Evolutionary conservation across 108 stramenopile species (phyloP).

Genomic region (Cyclotella baltica): DNA sequence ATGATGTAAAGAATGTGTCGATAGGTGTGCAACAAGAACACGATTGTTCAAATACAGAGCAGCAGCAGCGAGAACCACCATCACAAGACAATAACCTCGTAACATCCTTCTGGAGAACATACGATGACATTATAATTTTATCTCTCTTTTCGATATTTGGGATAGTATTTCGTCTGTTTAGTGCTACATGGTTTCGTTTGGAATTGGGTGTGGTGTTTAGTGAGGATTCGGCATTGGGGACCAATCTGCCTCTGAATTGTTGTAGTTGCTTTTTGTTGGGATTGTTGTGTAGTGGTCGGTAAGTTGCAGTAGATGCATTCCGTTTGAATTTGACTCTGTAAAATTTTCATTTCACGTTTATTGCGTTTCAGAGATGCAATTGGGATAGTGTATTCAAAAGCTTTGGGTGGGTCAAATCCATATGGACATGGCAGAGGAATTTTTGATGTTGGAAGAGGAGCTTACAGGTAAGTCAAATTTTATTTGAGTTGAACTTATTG

Average conservation of each 20-base stretch:
- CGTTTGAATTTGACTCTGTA: not conserved
- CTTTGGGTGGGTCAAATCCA: constrained; percentile 33
- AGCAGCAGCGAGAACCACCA: not conserved
- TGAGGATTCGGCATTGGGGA: constrained; percentile 70
- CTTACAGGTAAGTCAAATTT: constrained; percentile 24
- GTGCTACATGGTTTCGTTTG: constrained; percentile 69
- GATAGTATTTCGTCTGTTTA: constrained; percentile 71
- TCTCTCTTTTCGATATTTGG: constrained; percentile 78
- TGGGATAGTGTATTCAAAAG: constrained; percentile 44
- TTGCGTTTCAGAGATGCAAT: constrained; percentile 30
- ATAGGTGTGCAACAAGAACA: not conserved
- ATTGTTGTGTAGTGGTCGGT: constrained; percentile 73
- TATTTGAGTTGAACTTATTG: not conserved
- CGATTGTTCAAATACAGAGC: not conserved
- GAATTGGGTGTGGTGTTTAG: constrained; percentile 69
- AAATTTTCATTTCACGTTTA: not conserved
- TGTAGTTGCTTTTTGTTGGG: constrained; percentile 82
- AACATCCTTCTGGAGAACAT: constrained; percentile 75
- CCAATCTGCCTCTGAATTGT: constrained; percentile 81
- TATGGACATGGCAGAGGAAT: constrained; percentile 46
- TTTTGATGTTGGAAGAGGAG: constrained; percentile 23
- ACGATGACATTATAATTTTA: constrained; percentile 82
- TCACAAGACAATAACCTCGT: constrained; percentile 12
- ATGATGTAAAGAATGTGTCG: not conserved
- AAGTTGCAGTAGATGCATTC: constrained; percentile 22